Evolutionary conservation across 106 monocot genomes (phyloP).

Genomic region (Gastrodia elata): DNA sequence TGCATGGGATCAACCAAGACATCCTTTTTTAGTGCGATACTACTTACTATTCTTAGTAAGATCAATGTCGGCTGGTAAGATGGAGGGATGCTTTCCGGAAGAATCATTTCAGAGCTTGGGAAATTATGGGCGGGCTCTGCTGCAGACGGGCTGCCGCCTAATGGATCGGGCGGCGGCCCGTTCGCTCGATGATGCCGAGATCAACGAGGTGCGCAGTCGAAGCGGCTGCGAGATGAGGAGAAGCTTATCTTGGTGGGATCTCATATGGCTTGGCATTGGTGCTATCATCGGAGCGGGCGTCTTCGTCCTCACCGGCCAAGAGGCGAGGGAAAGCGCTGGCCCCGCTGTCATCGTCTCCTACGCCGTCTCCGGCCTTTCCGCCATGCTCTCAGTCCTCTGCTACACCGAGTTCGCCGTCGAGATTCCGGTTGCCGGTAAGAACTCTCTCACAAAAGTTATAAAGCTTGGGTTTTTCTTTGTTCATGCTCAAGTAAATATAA

Average conservation of each 20-base stretch:
- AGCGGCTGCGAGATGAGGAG: slow-evolving; percentile 78
- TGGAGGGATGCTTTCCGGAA: slow-evolving; percentile 22
- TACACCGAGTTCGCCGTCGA: slow-evolving; percentile 87
- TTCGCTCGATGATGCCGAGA: slow-evolving; percentile 32
- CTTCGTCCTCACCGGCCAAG: slow-evolving; percentile 81
- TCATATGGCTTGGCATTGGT: slow-evolving; percentile 83
- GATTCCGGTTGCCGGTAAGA: slow-evolving; percentile 73
- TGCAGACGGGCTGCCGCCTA: slow-evolving; percentile 29
- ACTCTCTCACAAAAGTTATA: too few species aligned
- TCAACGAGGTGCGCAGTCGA: slow-evolving; percentile 35
- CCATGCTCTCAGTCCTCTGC: slow-evolving; percentile 79
- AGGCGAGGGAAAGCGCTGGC: slow-evolving; percentile 39
- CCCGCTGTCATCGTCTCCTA: slow-evolving; percentile 67
- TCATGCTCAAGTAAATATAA: too few species aligned
- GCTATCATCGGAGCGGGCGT: slow-evolving; percentile 85
- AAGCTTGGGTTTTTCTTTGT: too few species aligned
- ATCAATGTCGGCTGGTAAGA: too few species aligned
- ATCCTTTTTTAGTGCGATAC: too few species aligned
- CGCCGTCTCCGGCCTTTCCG: slow-evolving; percentile 63
- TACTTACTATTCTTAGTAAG: too few species aligned
- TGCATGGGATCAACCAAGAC: too few species aligned
- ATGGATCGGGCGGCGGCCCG: slow-evolving; percentile 29
- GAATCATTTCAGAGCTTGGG: slow-evolving; percentile 39
- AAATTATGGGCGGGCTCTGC: slow-evolving; percentile 26
- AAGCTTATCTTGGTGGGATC: slow-evolving; percentile 71